Base-by-base conservation (phyloP, 139 green algal species). In the Tetraselmis chui region DNA sequence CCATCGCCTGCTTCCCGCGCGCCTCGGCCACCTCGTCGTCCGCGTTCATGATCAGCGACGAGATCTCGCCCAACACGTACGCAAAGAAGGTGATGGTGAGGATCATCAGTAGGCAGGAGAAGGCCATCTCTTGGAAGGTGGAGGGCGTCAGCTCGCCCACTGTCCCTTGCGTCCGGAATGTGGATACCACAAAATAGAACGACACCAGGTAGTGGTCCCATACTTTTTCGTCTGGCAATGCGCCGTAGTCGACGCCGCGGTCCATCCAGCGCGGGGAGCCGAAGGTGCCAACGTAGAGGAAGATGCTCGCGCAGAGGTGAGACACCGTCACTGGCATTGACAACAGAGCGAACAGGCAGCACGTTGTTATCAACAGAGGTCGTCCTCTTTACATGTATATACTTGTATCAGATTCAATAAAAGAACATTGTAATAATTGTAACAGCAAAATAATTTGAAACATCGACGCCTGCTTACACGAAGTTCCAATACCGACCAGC, bases 51-150 rank as follows among this genome's bases (percentile, higher is more conserved):
- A 90, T 78, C 25, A 86, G 23, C 30, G 88, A 85, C 78, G 86
- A 87, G 75, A 90, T 90, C 78, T 86, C 84, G 25, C 81, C 84
- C 78, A 90, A 30, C 5, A 88, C 32, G 78, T 84, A 90, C 11
- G 81, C 79, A 59, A 84, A 88, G 29, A 90, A 28, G 1, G 86
- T 90, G 30, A 90, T 28, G 2, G 79, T 82, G 23, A 84, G n/a
- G 5, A 87, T 25, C 84, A 90, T 86, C 5, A 81, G 29, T 32
- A 84, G 30, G 59, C 59, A 79, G 0, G 82, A 84, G 82, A 88
- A 88, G 28, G 84, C 1, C 23, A 90, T 83, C 86, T 89, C 84
- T 29, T 58, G 1, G 30, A 84, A 78, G 67, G 83, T 88, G 31
- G 84, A 78, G 1, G 86, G 86, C 24, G 32, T 77, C 77, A 83